Conservation (phyloP, 805 yeast genomes). For the Candida maris region DNA sequence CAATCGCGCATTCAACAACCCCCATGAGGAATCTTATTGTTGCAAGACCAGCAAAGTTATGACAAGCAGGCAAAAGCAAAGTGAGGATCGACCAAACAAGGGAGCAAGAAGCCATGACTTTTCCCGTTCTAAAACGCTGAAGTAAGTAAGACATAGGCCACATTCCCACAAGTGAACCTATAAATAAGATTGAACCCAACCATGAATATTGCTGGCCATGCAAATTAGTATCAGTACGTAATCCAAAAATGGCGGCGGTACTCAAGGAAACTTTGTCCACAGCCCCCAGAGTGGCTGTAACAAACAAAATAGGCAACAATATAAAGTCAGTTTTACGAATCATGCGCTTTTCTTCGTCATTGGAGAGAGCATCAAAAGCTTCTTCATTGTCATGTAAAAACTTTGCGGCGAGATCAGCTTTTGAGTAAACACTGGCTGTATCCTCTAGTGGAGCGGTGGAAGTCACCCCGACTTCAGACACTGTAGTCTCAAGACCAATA, state of each 20-base stretch:
- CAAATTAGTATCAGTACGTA: conserved; percentile 45
- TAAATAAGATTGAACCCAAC: conserved; percentile 50
- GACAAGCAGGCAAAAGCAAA: conserved; percentile 42
- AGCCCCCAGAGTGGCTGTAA: conserved; percentile 21
- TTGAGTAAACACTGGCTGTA: neutral
- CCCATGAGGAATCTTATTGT: conserved; percentile 49
- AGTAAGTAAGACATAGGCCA: conserved; percentile 37
- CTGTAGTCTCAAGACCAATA: neutral
- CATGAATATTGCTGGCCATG: conserved; percentile 41
- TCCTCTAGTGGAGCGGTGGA: conserved; percentile 1
- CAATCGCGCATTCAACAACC: conserved; percentile 46
- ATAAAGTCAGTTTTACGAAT: conserved; percentile 19
- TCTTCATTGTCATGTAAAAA: conserved; percentile 8
- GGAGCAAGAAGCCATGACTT: conserved; percentile 34
- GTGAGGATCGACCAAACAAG: conserved; percentile 40
- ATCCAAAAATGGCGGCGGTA: conserved; percentile 40
- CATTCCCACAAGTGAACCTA: conserved; percentile 45
- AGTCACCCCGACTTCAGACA: conserved; percentile 2
- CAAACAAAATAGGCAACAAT: conserved; percentile 19
- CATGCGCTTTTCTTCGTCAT: conserved; percentile 13
- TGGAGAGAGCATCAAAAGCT: conserved; percentile 22
- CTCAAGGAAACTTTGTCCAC: conserved; percentile 20
- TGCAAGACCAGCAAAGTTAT: conserved; percentile 43
- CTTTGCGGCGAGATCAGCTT: conserved; percentile 8
- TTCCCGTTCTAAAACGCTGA: conserved; percentile 40